Evolutionary conservation across 345 rosid genomes (phyloP).

Genomic region (Odontarrhena argentea): DNA sequence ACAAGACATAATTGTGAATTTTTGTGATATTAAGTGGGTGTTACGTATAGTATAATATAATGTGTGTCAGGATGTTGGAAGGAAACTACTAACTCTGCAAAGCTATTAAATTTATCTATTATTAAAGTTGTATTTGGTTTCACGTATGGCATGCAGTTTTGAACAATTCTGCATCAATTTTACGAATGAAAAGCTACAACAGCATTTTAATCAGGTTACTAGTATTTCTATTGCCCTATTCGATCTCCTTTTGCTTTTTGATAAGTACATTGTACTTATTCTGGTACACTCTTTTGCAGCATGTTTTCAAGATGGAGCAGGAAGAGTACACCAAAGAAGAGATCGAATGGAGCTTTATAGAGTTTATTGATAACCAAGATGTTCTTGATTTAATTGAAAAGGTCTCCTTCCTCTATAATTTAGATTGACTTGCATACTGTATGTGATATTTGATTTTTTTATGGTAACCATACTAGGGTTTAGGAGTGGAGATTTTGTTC

Average conservation of each 20-base stretch:
- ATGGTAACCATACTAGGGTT: slow-evolving; percentile 8
- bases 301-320: slow-evolving; percentile 96
- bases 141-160: slow-evolving; percentile 52
- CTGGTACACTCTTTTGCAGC: slow-evolving; percentile 52
- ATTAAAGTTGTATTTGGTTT: slow-evolving; percentile 20
- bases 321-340: slow-evolving; percentile 86
- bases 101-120: slow-evolving; percentile 13
- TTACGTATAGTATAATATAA: slow-evolving; percentile 14
- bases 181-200: slow-evolving; percentile 91
- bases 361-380: slow-evolving; percentile 89
- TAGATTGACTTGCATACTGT: slow-evolving; percentile 24
- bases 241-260: slow-evolving; percentile 7
- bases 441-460: slow-evolving; percentile 21
- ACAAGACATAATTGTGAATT: neutral
- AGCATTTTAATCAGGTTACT: slow-evolving; percentile 88
- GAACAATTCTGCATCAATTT: slow-evolving; percentile 97
- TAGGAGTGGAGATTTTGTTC: slow-evolving; percentile 23
- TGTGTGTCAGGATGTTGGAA: slow-evolving; percentile 25
- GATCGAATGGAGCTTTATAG: slow-evolving; percentile 90
- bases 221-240: slow-evolving; percentile 3
- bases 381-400: slow-evolving; percentile 87
- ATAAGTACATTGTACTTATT: slow-evolving; percentile 24
- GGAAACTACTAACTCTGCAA: slow-evolving; percentile 11
- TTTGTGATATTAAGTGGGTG: slow-evolving; percentile 11
- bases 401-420: slow-evolving; percentile 40